Evolutionary conservation across 2,329 filamentous ascomycete genomes (phyloP).

Genomic region (Claviceps purpurea): DNA sequence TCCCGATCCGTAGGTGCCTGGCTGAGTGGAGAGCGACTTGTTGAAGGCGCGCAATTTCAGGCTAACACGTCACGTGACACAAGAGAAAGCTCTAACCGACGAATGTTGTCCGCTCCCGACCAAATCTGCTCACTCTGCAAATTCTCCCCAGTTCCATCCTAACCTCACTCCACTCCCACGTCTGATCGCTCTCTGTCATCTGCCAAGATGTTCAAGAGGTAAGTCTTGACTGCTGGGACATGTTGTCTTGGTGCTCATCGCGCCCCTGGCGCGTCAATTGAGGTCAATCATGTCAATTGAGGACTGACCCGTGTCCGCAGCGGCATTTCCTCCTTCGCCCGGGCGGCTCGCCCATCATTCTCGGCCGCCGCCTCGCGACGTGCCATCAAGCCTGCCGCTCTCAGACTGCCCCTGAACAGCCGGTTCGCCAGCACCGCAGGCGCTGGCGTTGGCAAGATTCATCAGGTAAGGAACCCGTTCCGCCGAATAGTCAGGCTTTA

Average conservation of each 20-base stretch:
- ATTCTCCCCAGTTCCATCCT: slow-evolving; percentile 35
- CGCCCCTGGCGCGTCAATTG: slow-evolving; percentile 27
- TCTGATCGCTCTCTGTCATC: slow-evolving; percentile 53
- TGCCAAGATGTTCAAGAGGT: slow-evolving; percentile 76
- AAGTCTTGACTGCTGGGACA: slow-evolving; percentile 26
- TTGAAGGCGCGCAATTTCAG: slow-evolving; percentile 11
- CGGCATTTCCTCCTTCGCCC: slow-evolving; percentile 52
- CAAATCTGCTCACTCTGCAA: slow-evolving; percentile 36
- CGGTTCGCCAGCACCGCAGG: slow-evolving; percentile 45
- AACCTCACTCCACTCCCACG: slow-evolving; percentile 46
- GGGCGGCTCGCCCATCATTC: slow-evolving; percentile 48
- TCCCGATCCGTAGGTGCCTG: neutral
- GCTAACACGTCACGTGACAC: slow-evolving; percentile 25
- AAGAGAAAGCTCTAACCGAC: slow-evolving; percentile 30
- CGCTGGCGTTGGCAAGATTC: slow-evolving; percentile 52
- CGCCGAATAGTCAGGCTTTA: neutral
- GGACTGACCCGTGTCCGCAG: slow-evolving; percentile 32
- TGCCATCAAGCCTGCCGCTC: slow-evolving; percentile 41
- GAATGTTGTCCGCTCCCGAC: slow-evolving; percentile 27
- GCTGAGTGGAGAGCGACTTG: neutral
- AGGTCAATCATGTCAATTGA: slow-evolving; percentile 37
- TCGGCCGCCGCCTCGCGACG: slow-evolving; percentile 43
- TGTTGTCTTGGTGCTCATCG: slow-evolving; percentile 14
- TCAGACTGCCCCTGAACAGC: slow-evolving; percentile 42
- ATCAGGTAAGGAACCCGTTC: slow-evolving; percentile 41